Base-by-base conservation (phyloP, 2,329 filamentous ascomycete genomes). In the Hypoxylon sp. region DNA sequence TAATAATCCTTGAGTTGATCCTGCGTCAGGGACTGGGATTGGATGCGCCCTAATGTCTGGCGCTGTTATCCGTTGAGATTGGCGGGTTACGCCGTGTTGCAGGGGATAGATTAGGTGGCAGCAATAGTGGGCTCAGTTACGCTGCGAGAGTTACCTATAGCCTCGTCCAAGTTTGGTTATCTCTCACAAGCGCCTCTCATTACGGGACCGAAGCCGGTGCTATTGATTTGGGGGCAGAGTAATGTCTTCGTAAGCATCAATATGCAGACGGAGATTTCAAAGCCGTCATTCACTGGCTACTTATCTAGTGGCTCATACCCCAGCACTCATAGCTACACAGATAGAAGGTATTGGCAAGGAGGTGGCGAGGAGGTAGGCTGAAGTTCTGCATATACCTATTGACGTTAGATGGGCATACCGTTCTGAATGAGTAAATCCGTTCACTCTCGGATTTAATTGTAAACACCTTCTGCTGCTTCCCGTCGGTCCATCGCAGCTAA, bases 121-220 rank as follows among this genome's bases (percentile, higher is more conserved):
- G 36, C 8, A 44, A 32, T 53, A 20, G 32, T 36, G 22, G 45
- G 22, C 22, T 40, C 22, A 42, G 53, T 26, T n/a, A 8, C 20
- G 54, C 53, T 53, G 53, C 53, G 58, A 22, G 40, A 52, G n/a
- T n/a, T n/a, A n/a, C n/a, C n/a, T n/a, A n/a, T 44, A 63, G 60
- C 60, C 60, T 53, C 60, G 58, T 48, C 14, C 20, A n/a, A 22
- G 20, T 11, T 16, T 30, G 22, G 14, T 18, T 32, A 46, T 44
- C n/a, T n/a, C n/a, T n/a, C n/a, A n/a, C n/a, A n/a, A 26, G 24
- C 6, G 24, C 6, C 24, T 30, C 9, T 16, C 36, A 7, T 40
- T 9, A 18, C 36, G 36, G 36, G n/a, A 40, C 36, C n/a, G 36
- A 18, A 8, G 16, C 16, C 16, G 36, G 16, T 58, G 3, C 18